Base-by-base conservation (phyloP, 768 basidiomycete genomes). In the Suillus hirtellus region DNA sequence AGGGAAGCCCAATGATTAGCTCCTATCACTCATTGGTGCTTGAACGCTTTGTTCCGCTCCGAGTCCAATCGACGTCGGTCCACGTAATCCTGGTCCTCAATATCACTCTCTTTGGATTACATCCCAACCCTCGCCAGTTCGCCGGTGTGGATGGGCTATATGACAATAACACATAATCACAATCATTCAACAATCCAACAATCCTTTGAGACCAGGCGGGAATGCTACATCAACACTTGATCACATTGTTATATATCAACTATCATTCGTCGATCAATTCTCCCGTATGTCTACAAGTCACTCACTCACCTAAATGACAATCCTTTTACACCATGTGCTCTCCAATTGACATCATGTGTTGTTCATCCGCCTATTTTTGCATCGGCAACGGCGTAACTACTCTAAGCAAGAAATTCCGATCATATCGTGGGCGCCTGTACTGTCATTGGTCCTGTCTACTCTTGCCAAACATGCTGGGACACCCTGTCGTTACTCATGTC, bases 301-400 rank as follows among this genome's bases (percentile, higher is more conserved):
- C 31, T 53, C 34, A 11, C 10, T n/a, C 19, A n/a, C 40, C 24
- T 40, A 15, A 10, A 40, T 38, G 21, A 2, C 38, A 24, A 19
- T 27, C 38, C 38, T 58, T 24, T n/a, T 42, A 27, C 27, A 10
- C 5, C 56, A 42, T 58, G 56, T 58, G 40, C 40, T 53, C 9
- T 15, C 15, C 27, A 49, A 27, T 27, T 8, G 14, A 24, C 31
- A 31, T n/a, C 34, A 53, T 53, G 34, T 19, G 35, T 53, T 42
- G 17, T 11, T 31, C 9, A 43, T 12, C 24, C 42, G 27, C 56
- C 56, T 58, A 58, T 58, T 58, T 58, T 58, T 40, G 56, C 15
- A 27, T 12, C 15, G 24, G 38, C 24, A 17, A 24, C 14, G 8
- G 37, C 21, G 4, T 40, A 37, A 8, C 37, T 56, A 24, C 37